These are phyloP conservation scores for Hyaloperonospora arabidopsidis DNA, from an alignment of 352 stramenopile species.

Conservation along the genomic window DNA sequence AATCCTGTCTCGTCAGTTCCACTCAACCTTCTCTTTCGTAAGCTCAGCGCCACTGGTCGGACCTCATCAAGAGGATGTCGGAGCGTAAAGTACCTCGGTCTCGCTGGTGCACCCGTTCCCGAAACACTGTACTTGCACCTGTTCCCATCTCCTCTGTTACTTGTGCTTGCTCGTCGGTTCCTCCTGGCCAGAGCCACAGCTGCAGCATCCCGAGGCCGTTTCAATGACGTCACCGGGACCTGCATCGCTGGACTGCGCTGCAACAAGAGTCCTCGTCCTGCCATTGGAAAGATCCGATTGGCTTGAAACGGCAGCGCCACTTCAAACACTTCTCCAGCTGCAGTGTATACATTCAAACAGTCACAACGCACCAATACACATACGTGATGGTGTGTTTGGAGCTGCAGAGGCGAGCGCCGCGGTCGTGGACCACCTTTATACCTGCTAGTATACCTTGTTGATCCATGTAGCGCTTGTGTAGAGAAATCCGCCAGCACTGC, in stretches of 20 bases:
- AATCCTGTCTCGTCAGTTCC: constrained; percentile 19
- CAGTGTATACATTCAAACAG: constrained; percentile 59
- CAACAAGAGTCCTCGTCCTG: constrained; percentile 41
- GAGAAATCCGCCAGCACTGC: constrained; percentile 47
- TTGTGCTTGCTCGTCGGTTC: constrained; percentile 31
- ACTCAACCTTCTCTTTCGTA: background rate
- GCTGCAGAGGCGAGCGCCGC: constrained; percentile 11
- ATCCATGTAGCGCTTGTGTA: constrained; percentile 1
- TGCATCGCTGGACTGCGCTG: constrained; percentile 41
- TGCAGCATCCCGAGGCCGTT: constrained; percentile 23
- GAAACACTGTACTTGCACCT: constrained; percentile 25
- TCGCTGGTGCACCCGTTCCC: constrained; percentile 13
- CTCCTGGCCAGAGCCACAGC: constrained; percentile 23
- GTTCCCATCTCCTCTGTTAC: constrained; percentile 31
- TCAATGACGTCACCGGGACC: constrained; percentile 22
- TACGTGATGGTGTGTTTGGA: constrained; percentile 26
- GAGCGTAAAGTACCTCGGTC: constrained; percentile 66
- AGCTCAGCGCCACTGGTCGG: constrained; percentile 45
- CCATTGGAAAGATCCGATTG: constrained; percentile 44
- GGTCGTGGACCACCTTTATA: background rate
- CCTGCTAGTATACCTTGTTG: background rate
- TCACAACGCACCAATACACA: constrained; percentile 64
- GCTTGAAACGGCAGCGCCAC: constrained; percentile 68
- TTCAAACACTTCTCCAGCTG: constrained; percentile 60
- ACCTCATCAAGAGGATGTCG: constrained; percentile 68